Percentiles rank a stretch among this genome's conserved stretches.
These are phyloP conservation scores for Rhipidocladum racemiflorum DNA, from an alignment of 176 grass and related monocot genomes.

Conservation along the genomic window DNA sequence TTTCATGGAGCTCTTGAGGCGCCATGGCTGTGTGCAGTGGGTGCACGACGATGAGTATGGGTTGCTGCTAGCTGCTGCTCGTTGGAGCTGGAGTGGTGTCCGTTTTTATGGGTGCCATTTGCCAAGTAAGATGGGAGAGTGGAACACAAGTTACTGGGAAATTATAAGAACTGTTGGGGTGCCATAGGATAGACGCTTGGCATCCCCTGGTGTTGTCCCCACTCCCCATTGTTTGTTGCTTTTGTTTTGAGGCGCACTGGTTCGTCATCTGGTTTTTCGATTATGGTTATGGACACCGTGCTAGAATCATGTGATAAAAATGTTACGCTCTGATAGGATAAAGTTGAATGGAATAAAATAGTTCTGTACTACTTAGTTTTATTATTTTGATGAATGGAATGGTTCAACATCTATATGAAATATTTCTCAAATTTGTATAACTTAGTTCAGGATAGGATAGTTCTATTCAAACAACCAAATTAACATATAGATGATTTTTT, in stretches of 20 bases:
- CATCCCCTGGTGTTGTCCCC: neutral
- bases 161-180: constrained; percentile 36
- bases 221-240: neutral
- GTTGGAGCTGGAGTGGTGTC: constrained; percentile 22
- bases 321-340: too few relatives aligned
- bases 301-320: neutral
- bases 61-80: neutral
- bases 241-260: constrained; percentile 12
- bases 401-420: too few relatives aligned
- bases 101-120: constrained; percentile 52
- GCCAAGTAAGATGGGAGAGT: constrained; percentile 1
- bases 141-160: neutral
- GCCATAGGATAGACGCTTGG: constrained; percentile 28
- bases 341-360: too few relatives aligned
- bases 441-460: too few relatives aligned
- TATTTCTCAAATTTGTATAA: too few relatives aligned
- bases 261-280: neutral
- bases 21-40: constrained; percentile 28
- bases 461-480: too few relatives aligned
- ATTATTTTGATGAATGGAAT: too few relatives aligned
- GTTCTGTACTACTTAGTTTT: too few relatives aligned
- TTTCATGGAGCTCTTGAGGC: constrained; percentile 44
- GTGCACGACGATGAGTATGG: neutral
- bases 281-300: constrained; percentile 7
- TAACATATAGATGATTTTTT: too few relatives aligned